Evolutionary conservation across 108 stramenopile species (phyloP), one percentile per base, ranked within the genome.

Genomic region (Pseudonitzschia pungens): DNA sequence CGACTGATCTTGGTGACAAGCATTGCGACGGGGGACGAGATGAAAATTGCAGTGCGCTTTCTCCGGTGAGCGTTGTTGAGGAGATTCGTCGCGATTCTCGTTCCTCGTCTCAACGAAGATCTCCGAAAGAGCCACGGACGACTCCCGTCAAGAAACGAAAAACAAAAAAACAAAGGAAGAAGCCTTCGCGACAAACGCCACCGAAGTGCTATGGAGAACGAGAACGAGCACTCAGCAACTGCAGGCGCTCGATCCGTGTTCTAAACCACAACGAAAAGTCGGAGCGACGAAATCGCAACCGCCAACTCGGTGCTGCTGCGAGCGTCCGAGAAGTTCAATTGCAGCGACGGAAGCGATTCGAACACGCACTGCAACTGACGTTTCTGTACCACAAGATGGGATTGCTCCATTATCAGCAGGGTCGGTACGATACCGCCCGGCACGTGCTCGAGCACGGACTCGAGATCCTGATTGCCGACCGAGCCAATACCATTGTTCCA

Each of bases 351-450:
- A 12, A 10, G 26, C 10, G 54, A 2, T 55, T 55, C 3, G 22
- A 67, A 50, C n/a, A 21, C n/a, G 21, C 66, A 44, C 0, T 67
- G 36, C 14, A 67, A 48, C 21, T 44, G 16, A 22, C 45, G 10
- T 14, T 26, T 3, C 0, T 67, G 12, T 51, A 67, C 0, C 16
- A 67, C 36, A 11, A 45, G 9, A 67, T 67, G 66, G 66, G 66
- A 44, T 27, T 67, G 20, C 18, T 67, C 1, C 66, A 67, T 48
- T 67, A 67, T 24, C 66, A 67, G 22, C 66, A 48, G 22, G 21
- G 66, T 29, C 42, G 66, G 7, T 67, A 67, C 44, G 45, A 28
- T 22, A 67, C 66, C 22, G 66, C 66, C 2, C 15, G 24, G n/a
- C 42, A 67, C 36, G 66, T 67, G 14, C 42, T 67, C 3, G n/a